These are phyloP conservation scores for Pleurotus djamor DNA, from an alignment of 768 basidiomycete genomes.

Conservation along the genomic window DNA sequence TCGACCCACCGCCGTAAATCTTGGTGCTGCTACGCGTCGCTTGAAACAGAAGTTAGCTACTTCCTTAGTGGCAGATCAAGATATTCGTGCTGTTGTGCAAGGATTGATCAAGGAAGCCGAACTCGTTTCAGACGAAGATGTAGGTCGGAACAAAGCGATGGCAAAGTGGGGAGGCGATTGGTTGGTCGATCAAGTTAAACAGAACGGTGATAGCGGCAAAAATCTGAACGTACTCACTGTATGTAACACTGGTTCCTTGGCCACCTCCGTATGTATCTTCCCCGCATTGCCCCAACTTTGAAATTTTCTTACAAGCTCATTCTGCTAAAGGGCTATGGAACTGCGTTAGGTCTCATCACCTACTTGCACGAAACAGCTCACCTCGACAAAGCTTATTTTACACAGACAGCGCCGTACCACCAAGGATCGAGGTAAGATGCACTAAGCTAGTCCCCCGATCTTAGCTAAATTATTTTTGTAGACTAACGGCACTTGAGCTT, in stretches of 20 bases:
- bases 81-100: conserved; percentile 46
- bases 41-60: conserved; percentile 51
- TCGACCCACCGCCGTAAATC: conserved; percentile 96
- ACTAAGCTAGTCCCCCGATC: not conserved
- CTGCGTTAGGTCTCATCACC: conserved; percentile 91
- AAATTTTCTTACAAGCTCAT: conserved; percentile 2
- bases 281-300: not conserved
- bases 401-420: conserved; percentile 93
- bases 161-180: conserved; percentile 83
- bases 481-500: conserved; percentile 88
- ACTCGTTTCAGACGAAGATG: conserved; percentile 82
- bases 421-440: conserved; percentile 74
- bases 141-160: conserved; percentile 85
- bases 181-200: conserved; percentile 56
- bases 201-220: conserved; percentile 28
- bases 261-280: conserved; percentile 73
- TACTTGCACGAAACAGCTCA: conserved; percentile 78
- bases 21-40: conserved; percentile 80
- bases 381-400: conserved; percentile 84
- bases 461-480: conserved; percentile 22
- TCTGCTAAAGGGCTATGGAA: conserved; percentile 83
- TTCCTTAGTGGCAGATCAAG: conserved; percentile 37
- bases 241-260: conserved; percentile 96
- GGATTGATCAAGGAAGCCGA: conserved; percentile 71
- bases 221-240: conserved; percentile 86